A percentile compares a stretch with the other conserved stretches of the same genome.
These are phyloP conservation scores for Globisporangium recalcitrans DNA, from an alignment of 352 stramenopile genomes.

Conservation along the genomic window DNA sequence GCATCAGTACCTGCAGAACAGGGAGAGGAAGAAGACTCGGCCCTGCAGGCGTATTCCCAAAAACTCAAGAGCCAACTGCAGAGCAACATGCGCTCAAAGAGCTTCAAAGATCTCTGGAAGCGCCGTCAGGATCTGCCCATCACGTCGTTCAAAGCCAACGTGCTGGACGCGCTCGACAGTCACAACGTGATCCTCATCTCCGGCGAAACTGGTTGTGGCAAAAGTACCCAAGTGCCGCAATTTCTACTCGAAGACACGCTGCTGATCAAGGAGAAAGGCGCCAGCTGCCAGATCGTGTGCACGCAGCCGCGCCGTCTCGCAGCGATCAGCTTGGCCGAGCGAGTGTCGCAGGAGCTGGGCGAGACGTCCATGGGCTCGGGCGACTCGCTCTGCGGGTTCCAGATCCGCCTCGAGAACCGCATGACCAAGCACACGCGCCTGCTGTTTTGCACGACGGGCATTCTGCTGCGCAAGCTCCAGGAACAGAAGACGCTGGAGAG, in stretches of 20 bases:
- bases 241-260: conserved; percentile 93
- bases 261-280: conserved; percentile 42
- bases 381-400: conserved; percentile 83
- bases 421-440: conserved; percentile 83
- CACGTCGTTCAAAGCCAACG: conserved; percentile 57
- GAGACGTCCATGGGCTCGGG: conserved; percentile 57
- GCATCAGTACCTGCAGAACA: background rate
- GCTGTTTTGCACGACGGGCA: conserved; percentile 94
- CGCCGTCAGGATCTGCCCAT: conserved; percentile 75
- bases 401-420: conserved; percentile 92
- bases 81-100: conserved; percentile 28
- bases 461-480: conserved; percentile 91
- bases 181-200: conserved; percentile 93
- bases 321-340: conserved; percentile 92
- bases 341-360: conserved; percentile 92
- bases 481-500: conserved; percentile 64
- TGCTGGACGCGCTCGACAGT: conserved; percentile 70
- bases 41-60: conserved; percentile 24
- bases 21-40: conserved; percentile 23
- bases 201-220: conserved; percentile 93
- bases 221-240: conserved; percentile 96
- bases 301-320: conserved; percentile 95
- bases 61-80: conserved; percentile 35
- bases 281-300: conserved; percentile 92
- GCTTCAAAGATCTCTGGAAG: conserved; percentile 35